Percentiles rank a stretch among this genome's conserved stretches.
phyloP scores from a whole-genome alignment of 164 flowering plant genomes.

The Nelumbo lutea region DNA sequence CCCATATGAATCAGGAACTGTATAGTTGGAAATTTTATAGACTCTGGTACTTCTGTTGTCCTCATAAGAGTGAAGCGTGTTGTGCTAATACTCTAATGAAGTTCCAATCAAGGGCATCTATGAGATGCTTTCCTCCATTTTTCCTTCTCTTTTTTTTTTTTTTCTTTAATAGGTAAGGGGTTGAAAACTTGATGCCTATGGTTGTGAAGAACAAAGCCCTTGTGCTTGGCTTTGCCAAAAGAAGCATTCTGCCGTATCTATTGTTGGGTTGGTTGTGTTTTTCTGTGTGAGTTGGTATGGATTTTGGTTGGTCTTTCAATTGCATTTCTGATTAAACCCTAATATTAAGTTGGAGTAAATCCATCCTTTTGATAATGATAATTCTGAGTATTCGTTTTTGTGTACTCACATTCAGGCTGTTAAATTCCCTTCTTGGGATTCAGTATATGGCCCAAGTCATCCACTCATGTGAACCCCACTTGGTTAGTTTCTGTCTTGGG shows the following conservation, averaged over 20 bases:
- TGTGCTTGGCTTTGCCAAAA: conserved; percentile 3
- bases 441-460: conserved; percentile 7
- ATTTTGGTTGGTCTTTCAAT: not conserved
- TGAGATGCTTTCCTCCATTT: not conserved
- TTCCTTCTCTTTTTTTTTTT: not conserved
- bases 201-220: conserved; percentile 4
- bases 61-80: not conserved
- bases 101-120: not conserved
- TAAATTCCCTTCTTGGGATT: conserved; percentile 1
- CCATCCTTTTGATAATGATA: not conserved
- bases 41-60: not conserved
- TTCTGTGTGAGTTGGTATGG: conserved; percentile 6
- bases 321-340: conserved; percentile 1
- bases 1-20: not conserved
- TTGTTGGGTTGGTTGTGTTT: conserved; percentile 2
- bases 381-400: not conserved
- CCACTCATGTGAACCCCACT: not conserved
- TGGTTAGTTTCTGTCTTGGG: not conserved
- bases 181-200: conserved; percentile 6
- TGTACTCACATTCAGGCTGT: not conserved
- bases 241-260: conserved; percentile 7
- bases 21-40: not conserved
- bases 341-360: not conserved
- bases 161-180: not conserved
- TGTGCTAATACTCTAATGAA: not conserved